These are phyloP conservation scores for Moelleriella libera DNA, from an alignment of 2,329 filamentous ascomycete species.

Conservation along the genomic window DNA sequence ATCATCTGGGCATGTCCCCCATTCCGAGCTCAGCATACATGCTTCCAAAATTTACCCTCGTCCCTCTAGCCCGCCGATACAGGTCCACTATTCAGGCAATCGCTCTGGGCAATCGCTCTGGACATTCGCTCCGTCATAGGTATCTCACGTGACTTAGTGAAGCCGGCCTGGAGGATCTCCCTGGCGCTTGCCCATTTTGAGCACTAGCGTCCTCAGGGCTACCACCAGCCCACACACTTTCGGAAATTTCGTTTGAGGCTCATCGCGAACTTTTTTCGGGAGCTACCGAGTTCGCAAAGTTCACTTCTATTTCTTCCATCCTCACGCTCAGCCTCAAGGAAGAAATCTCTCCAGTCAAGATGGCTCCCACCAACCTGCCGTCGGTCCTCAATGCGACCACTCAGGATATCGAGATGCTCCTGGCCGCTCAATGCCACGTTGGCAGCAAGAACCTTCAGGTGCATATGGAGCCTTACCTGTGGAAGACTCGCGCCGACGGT, in stretches of 20 bases:
- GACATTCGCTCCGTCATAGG: too few relatives aligned
- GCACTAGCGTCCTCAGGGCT: constrained; percentile 19
- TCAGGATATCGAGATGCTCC: constrained; percentile 98
- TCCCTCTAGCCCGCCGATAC: too few relatives aligned
- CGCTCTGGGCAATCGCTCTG: too few relatives aligned
- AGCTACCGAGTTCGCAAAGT: constrained; percentile 7
- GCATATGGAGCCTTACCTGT: constrained; percentile 99
- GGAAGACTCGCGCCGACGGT: constrained; percentile 97
- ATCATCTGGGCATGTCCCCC: neutral
- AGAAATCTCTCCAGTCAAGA: constrained; percentile 45
- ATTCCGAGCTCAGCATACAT: neutral
- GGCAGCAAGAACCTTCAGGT: constrained; percentile 99
- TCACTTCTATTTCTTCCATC: constrained; percentile 13
- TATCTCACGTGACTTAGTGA: too few relatives aligned
- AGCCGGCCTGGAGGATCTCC: too few relatives aligned
- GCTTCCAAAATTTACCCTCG: neutral
- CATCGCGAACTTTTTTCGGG: constrained; percentile 27
- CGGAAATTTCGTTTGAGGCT: constrained; percentile 16
- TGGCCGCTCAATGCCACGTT: constrained; percentile 91
- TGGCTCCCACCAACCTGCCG: constrained; percentile 92
- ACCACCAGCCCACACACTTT: constrained; percentile 23
- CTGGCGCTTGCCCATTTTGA: constrained; percentile 8
- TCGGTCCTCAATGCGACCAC: constrained; percentile 91
- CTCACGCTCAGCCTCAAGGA: constrained; percentile 16
- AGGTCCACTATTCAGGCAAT: too few relatives aligned